A percentile compares a stretch with the other conserved stretches of the same genome.
Evolutionary conservation across 2,329 filamentous ascomycete genomes (phyloP).

Genomic region (Pleomassaria siparia): DNA sequence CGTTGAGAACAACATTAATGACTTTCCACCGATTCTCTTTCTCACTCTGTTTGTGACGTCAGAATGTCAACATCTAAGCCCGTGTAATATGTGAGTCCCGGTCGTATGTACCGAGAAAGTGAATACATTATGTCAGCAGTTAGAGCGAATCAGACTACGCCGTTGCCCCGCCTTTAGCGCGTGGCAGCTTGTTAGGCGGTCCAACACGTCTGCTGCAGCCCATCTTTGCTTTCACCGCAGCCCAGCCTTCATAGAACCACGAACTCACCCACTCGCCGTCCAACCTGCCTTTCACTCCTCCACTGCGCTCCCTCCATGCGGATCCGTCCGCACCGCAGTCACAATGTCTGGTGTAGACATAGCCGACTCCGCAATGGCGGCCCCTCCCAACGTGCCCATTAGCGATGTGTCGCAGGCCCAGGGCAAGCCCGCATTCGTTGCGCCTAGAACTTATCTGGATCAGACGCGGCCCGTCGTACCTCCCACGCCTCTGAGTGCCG

Average conservation of each 20-base stretch:
- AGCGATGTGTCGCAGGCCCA: constrained; percentile 27
- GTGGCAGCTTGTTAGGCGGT: constrained; percentile 8
- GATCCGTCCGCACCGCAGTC: constrained; percentile 37
- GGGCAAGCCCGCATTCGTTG: constrained; percentile 36
- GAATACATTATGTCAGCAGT: not conserved
- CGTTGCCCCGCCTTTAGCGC: constrained; percentile 20
- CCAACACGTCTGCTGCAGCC: constrained; percentile 8
- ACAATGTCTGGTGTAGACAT: constrained; percentile 43
- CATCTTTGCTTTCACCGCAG: constrained; percentile 13
- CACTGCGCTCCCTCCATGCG: constrained; percentile 32
- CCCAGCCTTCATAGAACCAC: constrained; percentile 22
- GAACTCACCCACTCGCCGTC: constrained; percentile 21
- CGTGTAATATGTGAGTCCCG: not conserved
- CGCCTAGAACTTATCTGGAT: constrained; percentile 42
- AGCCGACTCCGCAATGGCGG: constrained; percentile 28
- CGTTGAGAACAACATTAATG: constrained; percentile 5
- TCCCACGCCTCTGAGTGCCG: constrained; percentile 53
- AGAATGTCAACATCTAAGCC: not conserved
- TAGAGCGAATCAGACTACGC: not conserved
- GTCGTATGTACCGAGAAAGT: not conserved
- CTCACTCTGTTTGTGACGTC: not conserved
- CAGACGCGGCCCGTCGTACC: constrained; percentile 26
- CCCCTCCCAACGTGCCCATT: constrained; percentile 19
- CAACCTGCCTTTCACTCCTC: not conserved
- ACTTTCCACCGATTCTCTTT: not conserved